phyloP scores from a whole-genome alignment of 805 yeast genomes.

The Diddensiella transvaalensis region DNA sequence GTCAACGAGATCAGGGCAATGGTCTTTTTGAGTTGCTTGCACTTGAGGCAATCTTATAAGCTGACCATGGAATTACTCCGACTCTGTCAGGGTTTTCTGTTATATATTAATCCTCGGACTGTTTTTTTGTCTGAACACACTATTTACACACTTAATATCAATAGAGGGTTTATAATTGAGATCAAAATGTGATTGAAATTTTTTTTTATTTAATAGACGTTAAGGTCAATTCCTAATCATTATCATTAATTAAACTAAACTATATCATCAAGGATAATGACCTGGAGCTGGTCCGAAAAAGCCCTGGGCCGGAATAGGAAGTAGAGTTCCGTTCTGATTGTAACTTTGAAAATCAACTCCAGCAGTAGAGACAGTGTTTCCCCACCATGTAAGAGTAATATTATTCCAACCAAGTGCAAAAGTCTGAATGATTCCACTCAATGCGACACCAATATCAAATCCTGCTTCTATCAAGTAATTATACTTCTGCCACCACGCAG shows the following conservation, averaged over 20 bases:
- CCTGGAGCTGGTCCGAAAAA: constrained; percentile 20
- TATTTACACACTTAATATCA: no score
- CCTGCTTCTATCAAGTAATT: constrained; percentile 53
- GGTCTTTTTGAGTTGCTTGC: no score
- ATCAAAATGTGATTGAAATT: no score
- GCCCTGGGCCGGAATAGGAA: constrained; percentile 21
- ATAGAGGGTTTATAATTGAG: no score
- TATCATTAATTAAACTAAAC: background rate
- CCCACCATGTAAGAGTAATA: constrained; percentile 47
- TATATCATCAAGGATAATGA: constrained; percentile 1
- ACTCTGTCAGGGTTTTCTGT: no score
- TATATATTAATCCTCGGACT: no score
- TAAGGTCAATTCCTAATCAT: no score
- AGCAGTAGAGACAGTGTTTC: constrained; percentile 32
- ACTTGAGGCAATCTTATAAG: no score
- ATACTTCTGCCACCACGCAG: constrained; percentile 54
- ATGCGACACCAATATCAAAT: constrained; percentile 59
- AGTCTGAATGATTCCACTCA: constrained; percentile 55
- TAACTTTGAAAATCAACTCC: constrained; percentile 15
- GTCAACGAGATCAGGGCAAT: no score
- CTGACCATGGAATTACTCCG: no score
- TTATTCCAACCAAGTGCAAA: constrained; percentile 42
- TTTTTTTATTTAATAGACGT: no score
- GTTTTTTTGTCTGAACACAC: no score
- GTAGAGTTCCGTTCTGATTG: constrained; percentile 10